These are phyloP conservation scores for Penicillium cinerascens DNA, from an alignment of 495 filamentous ascomycete genomes.

Conservation along the genomic window DNA sequence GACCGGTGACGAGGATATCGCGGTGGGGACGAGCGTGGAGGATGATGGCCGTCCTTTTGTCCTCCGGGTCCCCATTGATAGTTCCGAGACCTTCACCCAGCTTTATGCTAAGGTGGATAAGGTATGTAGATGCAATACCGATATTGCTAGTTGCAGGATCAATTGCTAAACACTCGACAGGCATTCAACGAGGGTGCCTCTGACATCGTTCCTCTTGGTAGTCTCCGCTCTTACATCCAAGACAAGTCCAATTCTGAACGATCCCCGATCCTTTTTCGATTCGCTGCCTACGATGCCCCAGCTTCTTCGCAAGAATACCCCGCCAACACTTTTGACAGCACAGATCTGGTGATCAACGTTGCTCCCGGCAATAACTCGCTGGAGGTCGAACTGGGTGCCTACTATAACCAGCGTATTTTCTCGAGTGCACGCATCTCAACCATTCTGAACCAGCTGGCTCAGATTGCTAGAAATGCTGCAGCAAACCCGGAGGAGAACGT, in stretches of 20 bases:
- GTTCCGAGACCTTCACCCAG: slow-evolving; percentile 38
- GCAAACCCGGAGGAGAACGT: slow-evolving; percentile 41
- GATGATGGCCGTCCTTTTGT: slow-evolving; percentile 49
- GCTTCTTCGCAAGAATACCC: slow-evolving; percentile 45
- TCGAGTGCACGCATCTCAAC: slow-evolving; percentile 44
- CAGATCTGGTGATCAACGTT: slow-evolving; percentile 47
- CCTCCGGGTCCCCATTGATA: slow-evolving; percentile 40
- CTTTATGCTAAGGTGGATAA: slow-evolving; percentile 46
- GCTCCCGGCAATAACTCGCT: slow-evolving; percentile 23
- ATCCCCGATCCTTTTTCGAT: slow-evolving; percentile 43
- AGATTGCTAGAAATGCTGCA: slow-evolving; percentile 42
- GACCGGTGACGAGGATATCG: slow-evolving; percentile 53
- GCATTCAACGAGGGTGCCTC: slow-evolving; percentile 41
- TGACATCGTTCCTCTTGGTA: slow-evolving; percentile 45
- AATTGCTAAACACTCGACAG: slow-evolving; percentile 12
- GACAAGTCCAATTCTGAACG: slow-evolving; percentile 41
- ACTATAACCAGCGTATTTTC: slow-evolving; percentile 52
- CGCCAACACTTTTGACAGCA: slow-evolving; percentile 44
- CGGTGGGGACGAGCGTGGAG: slow-evolving; percentile 43
- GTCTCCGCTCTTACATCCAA: slow-evolving; percentile 45
- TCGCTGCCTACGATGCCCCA: slow-evolving; percentile 49
- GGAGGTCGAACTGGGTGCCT: slow-evolving; percentile 41
- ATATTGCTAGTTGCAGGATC: neutral
- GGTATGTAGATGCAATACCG: slow-evolving; percentile 22
- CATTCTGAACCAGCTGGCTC: slow-evolving; percentile 43